These are phyloP conservation scores for Moricandia arvensis DNA, from an alignment of 345 rosid species.

Conservation along the genomic window DNA sequence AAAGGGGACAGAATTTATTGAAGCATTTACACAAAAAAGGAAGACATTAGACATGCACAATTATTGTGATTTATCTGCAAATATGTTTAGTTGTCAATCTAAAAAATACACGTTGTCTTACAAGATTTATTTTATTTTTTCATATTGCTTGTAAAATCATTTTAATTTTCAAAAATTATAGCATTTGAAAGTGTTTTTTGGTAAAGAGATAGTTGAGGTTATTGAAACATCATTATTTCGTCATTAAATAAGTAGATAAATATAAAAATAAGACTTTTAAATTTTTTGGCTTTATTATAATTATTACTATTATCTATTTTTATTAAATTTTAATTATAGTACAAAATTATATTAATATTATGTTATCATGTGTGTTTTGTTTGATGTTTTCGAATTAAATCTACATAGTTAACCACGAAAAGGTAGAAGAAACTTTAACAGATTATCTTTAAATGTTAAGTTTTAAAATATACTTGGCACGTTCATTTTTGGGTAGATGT, in stretches of 20 bases:
- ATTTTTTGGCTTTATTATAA: no score
- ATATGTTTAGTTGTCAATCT: slow-evolving; percentile 28
- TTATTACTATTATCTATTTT: neutral
- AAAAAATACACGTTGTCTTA: neutral
- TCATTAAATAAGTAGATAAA: neutral
- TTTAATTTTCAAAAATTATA: neutral
- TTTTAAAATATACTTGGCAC: slow-evolving; percentile 31
- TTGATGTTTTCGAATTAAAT: neutral
- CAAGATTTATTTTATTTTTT: neutral
- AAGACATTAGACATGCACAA: slow-evolving; percentile 22
- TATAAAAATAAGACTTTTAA: neutral
- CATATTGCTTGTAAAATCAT: neutral
- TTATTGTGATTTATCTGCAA: slow-evolving; percentile 29
- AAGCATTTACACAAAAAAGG: slow-evolving; percentile 28
- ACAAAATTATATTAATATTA: neutral
- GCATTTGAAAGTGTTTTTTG: neutral
- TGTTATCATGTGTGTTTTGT: neutral
- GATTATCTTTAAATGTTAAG: slow-evolving; percentile 16
- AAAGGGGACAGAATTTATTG: slow-evolving; percentile 26
- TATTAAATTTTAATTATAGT: neutral
- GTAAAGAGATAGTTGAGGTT: neutral
- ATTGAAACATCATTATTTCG: neutral
- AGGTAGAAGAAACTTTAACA: slow-evolving; percentile 5
- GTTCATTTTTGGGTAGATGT: slow-evolving; percentile 2
- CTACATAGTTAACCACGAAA: neutral